phyloP scores from a whole-genome alignment of 1,284 basidiomycete species.

The Macrocybe sp. region DNA sequence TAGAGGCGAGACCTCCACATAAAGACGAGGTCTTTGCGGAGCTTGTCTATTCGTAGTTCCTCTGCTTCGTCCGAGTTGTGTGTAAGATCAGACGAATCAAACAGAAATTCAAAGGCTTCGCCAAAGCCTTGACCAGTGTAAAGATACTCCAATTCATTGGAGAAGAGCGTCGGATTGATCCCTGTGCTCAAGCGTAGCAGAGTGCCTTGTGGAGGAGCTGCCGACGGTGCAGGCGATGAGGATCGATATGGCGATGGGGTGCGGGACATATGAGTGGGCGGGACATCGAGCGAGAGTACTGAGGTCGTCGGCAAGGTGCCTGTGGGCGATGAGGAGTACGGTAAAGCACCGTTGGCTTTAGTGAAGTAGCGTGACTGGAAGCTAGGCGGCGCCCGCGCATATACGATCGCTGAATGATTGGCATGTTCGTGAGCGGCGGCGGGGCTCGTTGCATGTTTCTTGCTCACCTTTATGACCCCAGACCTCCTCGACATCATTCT shows the following conservation, averaged over 20 bases:
- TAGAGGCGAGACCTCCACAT: conserved; percentile 95
- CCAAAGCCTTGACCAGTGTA: conserved; percentile 87
- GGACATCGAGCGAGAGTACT: conserved; percentile 52
- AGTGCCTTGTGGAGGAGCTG: conserved; percentile 24
- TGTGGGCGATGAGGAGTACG: conserved; percentile 51
- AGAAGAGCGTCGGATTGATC: conserved; percentile 73
- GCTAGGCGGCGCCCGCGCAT: conserved; percentile 85
- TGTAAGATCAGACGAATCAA: conserved; percentile 60
- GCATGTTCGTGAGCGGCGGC: not conserved
- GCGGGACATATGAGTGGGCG: conserved; percentile 36
- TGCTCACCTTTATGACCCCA: conserved; percentile 87
- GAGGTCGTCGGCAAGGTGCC: conserved; percentile 53
- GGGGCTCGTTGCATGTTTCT: too few relatives aligned
- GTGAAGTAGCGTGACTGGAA: conserved; percentile 85
- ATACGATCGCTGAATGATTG: conserved; percentile 71
- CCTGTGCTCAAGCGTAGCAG: conserved; percentile 53
- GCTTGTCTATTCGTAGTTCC: conserved; percentile 77
- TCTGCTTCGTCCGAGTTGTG: conserved; percentile 52
- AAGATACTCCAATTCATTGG: conserved; percentile 85
- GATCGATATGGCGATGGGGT: conserved; percentile 50
- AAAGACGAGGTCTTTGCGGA: conserved; percentile 87
- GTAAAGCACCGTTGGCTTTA: conserved; percentile 52
- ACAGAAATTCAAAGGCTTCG: conserved; percentile 86
- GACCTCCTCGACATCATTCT: conserved; percentile 46
- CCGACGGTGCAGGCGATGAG: conserved; percentile 18